Percentiles rank a stretch among this genome's conserved stretches.
Evolutionary conservation across 2,329 filamentous ascomycete genomes (phyloP).

Genomic region (Biscogniauxia marginata): DNA sequence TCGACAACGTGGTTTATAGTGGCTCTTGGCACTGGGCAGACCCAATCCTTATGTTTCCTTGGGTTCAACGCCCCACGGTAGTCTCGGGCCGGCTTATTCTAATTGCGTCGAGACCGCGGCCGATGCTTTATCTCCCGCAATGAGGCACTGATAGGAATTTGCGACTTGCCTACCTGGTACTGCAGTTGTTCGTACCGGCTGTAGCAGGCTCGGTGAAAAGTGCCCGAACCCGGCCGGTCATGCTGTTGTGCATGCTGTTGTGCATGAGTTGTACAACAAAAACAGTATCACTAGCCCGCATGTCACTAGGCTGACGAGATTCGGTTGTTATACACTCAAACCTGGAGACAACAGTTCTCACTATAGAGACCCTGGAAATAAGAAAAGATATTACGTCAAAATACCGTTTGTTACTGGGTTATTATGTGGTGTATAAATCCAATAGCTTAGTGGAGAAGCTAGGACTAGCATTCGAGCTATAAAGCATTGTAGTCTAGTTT

Average conservation of each 20-base stretch:
- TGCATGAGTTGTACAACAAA: background rate
- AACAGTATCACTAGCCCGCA: background rate
- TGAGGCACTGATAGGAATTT: background rate
- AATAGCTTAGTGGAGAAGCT: background rate
- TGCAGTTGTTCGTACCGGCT: background rate
- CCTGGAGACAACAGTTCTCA: background rate
- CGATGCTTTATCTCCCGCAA: background rate
- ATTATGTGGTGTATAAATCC: background rate
- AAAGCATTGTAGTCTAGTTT: background rate
- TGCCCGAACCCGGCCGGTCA: background rate
- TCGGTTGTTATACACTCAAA: no score
- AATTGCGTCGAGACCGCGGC: background rate
- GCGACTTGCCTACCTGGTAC: background rate
- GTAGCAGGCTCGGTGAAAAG: background rate
- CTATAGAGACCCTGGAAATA: background rate
- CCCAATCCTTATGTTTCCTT: background rate
- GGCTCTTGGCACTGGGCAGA: background rate
- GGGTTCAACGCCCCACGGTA: background rate
- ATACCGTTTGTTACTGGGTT: background rate
- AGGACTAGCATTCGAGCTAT: background rate
- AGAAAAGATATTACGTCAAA: background rate
- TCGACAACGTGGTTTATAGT: background rate
- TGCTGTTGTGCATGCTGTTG: background rate
- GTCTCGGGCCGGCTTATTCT: background rate
- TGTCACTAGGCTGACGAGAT: no score